Evolutionary conservation across 768 basidiomycete genomes (phyloP), one percentile per base, ranked within the genome.

Genomic region (Chiua virens): DNA sequence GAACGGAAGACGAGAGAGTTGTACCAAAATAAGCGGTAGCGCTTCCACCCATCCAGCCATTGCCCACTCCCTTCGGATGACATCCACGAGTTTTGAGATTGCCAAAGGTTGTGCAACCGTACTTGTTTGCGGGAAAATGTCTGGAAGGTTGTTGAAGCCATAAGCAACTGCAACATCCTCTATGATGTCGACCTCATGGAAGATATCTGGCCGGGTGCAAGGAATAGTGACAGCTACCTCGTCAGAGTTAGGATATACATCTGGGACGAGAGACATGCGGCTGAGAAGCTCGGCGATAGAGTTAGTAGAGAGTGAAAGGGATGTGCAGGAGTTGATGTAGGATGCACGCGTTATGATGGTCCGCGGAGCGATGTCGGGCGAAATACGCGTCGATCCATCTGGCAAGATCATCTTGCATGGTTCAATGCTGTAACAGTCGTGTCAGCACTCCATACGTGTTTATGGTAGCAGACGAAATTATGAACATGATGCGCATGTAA

Each of bases 131-230:
- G 97, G 97, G 82, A 99, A 94, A 14, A 83, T 85, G 60, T 90
- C 81, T 2, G 92, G 91, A 23, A 99, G 79, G 61, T 96, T 97
- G 75, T 99, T 98, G 78, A 93, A 98, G 2, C 97, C 97, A 65
- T 95, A 97, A 1, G 94, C 97, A 57, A 99, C 91, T 10, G 97
- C 97, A 3, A 88, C 92, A 57, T 99, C 97, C 67, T 99, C 97
- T 86, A 99, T 89, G 66, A 98, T 81, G 66, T 99, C 97, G 64
- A 95, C 97, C 68, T 98, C 94, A 66, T 99, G 97, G 48, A 99
- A 75, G 58, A 99, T 98, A 65, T 99, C 97, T 2, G 97, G 94
- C 34, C 97, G 83, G n/a, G 94, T 98, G n/a, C 89, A 78, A 5
- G 97, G 96, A 42, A 99, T 79, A 30, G 82, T 73, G 23, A 98